A percentile compares a stretch with the other conserved stretches of the same genome.
Conservation (phyloP, 495 filamentous ascomycete genomes). For the Penicillium mononematosum region DNA sequence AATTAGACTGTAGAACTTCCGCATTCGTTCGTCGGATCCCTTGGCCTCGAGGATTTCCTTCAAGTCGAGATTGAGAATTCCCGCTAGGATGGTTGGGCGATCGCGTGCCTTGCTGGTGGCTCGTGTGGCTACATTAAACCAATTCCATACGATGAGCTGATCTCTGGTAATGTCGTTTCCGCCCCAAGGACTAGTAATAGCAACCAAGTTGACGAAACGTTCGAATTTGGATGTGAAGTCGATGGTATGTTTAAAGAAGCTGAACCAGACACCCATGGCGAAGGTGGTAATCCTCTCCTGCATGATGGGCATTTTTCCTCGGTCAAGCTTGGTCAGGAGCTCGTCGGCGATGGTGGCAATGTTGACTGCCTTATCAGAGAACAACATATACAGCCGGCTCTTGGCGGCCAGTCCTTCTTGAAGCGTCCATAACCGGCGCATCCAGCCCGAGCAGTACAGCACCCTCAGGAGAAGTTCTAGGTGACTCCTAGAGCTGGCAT, state of each 20-base stretch:
- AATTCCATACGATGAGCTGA: not conserved
- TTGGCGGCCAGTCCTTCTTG: conserved; percentile 1
- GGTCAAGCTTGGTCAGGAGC: not conserved
- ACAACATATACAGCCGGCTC: not conserved
- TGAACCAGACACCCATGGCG: not conserved
- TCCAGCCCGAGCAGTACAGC: not conserved
- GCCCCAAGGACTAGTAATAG: not conserved
- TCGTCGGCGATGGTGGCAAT: not conserved
- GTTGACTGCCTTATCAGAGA: not conserved
- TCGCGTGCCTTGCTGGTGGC: not conserved
- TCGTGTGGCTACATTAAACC: not conserved
- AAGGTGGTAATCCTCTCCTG: not conserved
- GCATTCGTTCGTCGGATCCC: not conserved
- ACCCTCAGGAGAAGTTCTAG: not conserved
- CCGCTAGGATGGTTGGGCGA: not conserved
- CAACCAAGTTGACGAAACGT: not conserved
- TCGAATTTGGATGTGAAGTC: not conserved
- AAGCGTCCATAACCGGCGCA: not conserved
- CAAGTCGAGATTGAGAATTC: not conserved
- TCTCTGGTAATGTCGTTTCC: not conserved
- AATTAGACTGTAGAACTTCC: not conserved
- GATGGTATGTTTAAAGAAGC: not conserved
- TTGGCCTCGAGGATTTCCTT: not conserved
- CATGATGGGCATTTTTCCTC: not conserved
- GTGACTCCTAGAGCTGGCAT: not conserved